A percentile compares a stretch with the other conserved stretches of the same genome.
Evolutionary conservation across 2,329 filamentous ascomycete species (phyloP).

Genomic region (Calonectria pseudoturangicola): DNA sequence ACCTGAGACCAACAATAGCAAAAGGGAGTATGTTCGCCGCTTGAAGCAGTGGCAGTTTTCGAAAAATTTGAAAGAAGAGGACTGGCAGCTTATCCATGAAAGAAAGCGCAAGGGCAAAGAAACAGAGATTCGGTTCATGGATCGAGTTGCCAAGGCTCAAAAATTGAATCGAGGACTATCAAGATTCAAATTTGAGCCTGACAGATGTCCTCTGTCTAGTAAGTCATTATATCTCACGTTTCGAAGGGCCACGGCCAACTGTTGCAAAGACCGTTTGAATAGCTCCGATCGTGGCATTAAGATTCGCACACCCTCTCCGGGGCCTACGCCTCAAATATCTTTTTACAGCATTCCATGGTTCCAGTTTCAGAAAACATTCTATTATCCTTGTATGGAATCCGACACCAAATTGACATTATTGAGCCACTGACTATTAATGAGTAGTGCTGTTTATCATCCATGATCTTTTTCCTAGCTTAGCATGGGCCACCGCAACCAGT

Average conservation of each 20-base stretch:
- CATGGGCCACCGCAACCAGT: neutral
- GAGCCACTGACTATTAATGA: neutral
- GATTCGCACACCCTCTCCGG: constrained; percentile 13
- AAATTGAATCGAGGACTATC: neutral
- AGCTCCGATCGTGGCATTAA: neutral
- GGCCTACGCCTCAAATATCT: neutral
- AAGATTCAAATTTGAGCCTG: neutral
- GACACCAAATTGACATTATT: neutral
- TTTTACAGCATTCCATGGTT: constrained; percentile 5
- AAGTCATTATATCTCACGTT: neutral
- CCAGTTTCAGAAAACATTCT: neutral
- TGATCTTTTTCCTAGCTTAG: neutral
- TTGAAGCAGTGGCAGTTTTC: neutral
- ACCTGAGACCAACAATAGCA: neutral
- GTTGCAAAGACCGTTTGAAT: neutral
- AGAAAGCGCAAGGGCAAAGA: neutral
- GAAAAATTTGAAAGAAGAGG: neutral
- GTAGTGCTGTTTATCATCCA: neutral
- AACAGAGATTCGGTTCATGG: neutral
- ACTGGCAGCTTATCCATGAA: neutral
- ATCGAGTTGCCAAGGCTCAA: neutral
- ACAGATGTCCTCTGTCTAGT: neutral
- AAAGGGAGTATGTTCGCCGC: neutral
- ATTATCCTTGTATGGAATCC: neutral
- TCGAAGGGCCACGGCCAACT: neutral